Evolutionary conservation across 2,329 filamentous ascomycete species (phyloP).

Genomic region (Colletotrichum abscissum): DNA sequence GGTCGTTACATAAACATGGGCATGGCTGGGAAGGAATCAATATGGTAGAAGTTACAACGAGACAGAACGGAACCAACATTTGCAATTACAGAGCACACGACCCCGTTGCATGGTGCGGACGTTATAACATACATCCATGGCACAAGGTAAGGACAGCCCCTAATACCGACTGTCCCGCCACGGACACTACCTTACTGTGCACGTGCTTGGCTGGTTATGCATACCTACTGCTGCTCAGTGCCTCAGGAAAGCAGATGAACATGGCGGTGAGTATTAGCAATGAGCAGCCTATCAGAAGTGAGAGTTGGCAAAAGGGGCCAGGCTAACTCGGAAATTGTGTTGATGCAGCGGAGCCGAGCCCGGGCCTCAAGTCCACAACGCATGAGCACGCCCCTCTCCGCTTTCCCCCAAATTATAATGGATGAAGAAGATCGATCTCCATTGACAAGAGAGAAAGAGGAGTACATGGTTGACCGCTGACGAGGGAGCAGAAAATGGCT

Average conservation of each 20-base stretch:
- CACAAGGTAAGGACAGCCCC: background rate
- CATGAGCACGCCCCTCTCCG: background rate
- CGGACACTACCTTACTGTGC: background rate
- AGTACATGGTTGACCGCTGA: background rate
- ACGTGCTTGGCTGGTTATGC: no score
- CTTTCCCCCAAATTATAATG: background rate
- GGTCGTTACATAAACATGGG: background rate
- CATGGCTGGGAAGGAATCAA: background rate
- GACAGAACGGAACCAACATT: background rate
- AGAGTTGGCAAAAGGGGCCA: background rate
- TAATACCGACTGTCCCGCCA: background rate
- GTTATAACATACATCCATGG: background rate
- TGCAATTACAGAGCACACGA: background rate
- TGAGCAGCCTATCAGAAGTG: background rate
- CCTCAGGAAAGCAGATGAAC: background rate
- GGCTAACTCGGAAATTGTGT: constrained; percentile 22
- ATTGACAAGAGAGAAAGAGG: background rate
- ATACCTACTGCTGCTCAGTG: background rate
- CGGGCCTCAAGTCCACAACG: constrained; percentile 1
- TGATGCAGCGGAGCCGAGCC: constrained; percentile 24
- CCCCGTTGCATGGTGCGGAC: background rate
- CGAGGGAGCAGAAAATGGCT: background rate
- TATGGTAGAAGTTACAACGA: no score
- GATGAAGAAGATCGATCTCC: background rate
- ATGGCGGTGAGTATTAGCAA: background rate